Base-by-base conservation (phyloP, 805 yeast species). In the Ogataea henricii region DNA sequence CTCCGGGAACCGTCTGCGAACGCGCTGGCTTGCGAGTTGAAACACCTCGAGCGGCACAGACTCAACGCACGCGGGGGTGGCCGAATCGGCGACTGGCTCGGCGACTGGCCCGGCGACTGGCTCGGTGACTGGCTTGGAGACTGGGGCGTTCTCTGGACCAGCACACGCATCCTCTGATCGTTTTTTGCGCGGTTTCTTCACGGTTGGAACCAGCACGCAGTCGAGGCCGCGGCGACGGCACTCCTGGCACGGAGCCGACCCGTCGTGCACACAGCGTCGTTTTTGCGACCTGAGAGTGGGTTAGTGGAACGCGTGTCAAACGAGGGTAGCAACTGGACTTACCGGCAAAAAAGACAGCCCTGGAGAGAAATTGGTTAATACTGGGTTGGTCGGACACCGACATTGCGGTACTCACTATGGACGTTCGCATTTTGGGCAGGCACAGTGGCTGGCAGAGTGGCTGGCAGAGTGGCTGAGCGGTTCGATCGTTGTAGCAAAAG, bases 191-290 rank as follows among this genome's bases (percentile, higher is more conserved):
- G 25, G 33, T 13, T 35, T 43, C 27, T 26, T 33, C 17, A 43
- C 40, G 4, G 46, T 43, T 4, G 32, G 27, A 6, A 34, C 22
- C 27, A 45, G 40, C n/a, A 16, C 35, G 26, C 48, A 45, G 25
- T 39, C 21, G 13, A 32, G 9, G 17, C 26, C 21, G 3, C 40
- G 41, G 7, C 23, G 23, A 20, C 16, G 26, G 26, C 48, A 45
- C 16, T 33, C 43, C 14, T 23, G 34, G 22, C 48, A 45, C 4
- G 48, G 48, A 13, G 48, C 36, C 3, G n/a, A n/a, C 5, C 48
- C 48, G 10, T 45, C 35, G 29, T 45, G 48, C 13, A 39, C 14
- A 30, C 48, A 45, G 12, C 40, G 40, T 3, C 43, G 48, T 29
- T 45, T 45, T 23, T 40, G 44, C 2, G 40, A 40, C 20, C 48